Conservation (phyloP, 176 grass and related monocot species). For the Avena insularis region DNA sequence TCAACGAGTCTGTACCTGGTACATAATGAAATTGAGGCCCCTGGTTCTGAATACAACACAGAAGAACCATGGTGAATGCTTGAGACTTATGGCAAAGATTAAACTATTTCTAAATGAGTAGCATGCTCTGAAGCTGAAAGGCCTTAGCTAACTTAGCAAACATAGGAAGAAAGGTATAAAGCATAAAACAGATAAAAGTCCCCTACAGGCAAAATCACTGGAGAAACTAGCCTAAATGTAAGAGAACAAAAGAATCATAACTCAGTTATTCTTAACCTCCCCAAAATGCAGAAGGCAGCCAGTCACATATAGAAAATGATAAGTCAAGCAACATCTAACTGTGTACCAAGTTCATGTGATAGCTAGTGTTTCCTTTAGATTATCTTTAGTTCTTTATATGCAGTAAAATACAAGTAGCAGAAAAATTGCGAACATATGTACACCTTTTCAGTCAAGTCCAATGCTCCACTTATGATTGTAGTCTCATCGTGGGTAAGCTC, state of each 20-base stretch:
- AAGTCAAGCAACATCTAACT: conserved; percentile 24
- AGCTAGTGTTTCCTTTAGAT: conserved; percentile 23
- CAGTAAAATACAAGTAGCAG: conserved; percentile 27
- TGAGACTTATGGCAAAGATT: conserved; percentile 8
- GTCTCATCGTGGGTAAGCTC: conserved; percentile 99
- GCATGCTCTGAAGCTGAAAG: not conserved
- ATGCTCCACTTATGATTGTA: conserved; percentile 98
- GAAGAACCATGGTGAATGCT: conserved; percentile 18
- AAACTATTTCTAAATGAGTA: conserved; percentile 17
- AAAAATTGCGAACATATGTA: conserved; percentile 13
- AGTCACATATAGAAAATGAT: conserved; percentile 22
- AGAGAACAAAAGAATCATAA: not conserved
- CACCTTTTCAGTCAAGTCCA: conserved; percentile 99
- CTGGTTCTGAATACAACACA: conserved; percentile 2
- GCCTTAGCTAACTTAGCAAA: conserved; percentile 2
- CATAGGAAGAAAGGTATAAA: not conserved
- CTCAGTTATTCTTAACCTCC: not conserved
- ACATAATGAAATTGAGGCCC: conserved; percentile 27
- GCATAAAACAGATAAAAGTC: conserved; percentile 11
- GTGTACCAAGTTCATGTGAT: conserved; percentile 38
- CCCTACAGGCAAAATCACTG: not conserved
- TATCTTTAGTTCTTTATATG: conserved; percentile 21
- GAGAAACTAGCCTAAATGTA: conserved; percentile 25
- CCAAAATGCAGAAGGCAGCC: not conserved
- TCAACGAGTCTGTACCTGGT: not conserved